A percentile compares a stretch with the other conserved stretches of the same genome.
phyloP scores from a whole-genome alignment of 306 rosid genomes.

The Corylus heterophylla region DNA sequence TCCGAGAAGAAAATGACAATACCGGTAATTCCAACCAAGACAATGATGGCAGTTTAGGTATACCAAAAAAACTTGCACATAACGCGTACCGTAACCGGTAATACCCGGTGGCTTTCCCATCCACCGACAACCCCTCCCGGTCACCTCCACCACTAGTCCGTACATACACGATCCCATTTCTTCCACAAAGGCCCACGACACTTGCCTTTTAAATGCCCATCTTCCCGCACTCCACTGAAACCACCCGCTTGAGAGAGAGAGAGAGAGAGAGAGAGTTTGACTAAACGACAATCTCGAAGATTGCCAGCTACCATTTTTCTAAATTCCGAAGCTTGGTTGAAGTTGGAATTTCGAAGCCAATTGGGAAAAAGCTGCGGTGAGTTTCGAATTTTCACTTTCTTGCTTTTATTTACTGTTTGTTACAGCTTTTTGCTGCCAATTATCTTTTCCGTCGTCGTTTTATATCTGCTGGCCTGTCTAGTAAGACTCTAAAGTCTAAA shows the following conservation, averaged over 20 bases:
- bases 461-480: slow-evolving; percentile 2
- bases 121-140: slow-evolving; percentile 48
- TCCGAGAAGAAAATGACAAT: not conserved
- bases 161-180: not conserved
- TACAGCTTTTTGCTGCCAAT: slow-evolving; percentile 14
- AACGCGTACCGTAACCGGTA: slow-evolving; percentile 34
- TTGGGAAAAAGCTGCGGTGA: not conserved
- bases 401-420: not conserved
- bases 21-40: slow-evolving; percentile 9
- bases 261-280: not conserved
- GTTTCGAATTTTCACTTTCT: not conserved
- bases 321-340: not conserved
- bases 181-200: not conserved
- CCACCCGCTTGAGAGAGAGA: too few species aligned
- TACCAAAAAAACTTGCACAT: slow-evolving; percentile 11
- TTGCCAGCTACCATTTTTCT: not conserved
- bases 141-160: slow-evolving; percentile 8
- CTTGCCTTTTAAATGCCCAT: slow-evolving; percentile 8
- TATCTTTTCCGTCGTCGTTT: slow-evolving; percentile 3
- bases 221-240: slow-evolving; percentile 5
- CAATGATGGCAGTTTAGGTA: slow-evolving; percentile 34
- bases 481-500: not conserved
- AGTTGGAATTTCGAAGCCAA: not conserved
- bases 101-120: slow-evolving; percentile 28
- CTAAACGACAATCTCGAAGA: slow-evolving; percentile 21